Base-by-base conservation (phyloP, 2,329 filamentous ascomycete genomes). In the Fusarium concolor region DNA sequence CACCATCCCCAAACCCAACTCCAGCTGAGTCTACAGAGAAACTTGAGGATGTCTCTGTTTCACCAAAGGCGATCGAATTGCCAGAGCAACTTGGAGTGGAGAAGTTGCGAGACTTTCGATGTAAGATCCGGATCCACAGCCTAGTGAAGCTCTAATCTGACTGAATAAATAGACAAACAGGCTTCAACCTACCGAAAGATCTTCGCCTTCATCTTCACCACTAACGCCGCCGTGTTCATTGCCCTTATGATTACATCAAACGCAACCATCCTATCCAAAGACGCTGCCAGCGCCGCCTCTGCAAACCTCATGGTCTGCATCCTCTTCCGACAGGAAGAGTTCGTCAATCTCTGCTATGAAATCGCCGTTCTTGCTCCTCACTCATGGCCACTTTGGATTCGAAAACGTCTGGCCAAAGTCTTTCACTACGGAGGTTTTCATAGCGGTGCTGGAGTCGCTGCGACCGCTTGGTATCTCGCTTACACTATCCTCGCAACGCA, bases 291-390 rank as follows among this genome's bases (percentile, higher is more conserved):
- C 10, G 57, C 59, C 6, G 59, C 59, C 14, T 62, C 59, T 5
- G 59, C 59, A 22, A 62, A 62, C 4, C 59, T 62, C 15, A 62
- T 62, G 59, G 49, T 62, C 10, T 62, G 59, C 28, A 62, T 62
- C 8, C n/a, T 62, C 0, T 62, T 62, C 15, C 59, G 59, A 1
- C 59, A 62, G 33, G 59, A 62, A 11, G 59, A 62, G 24, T 62
- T 62, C 4, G 49, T 62, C 9, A 62, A 62, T 1, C 24, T 62
- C 2, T 62, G 59, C n/a, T 62, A 62, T 31, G 59, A 62, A 10
- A 56, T 62, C 3, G 59, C 31, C 4, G 41, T 62, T 4, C 49
- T 62, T 1, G 59, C 59, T 11, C 59, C 59, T 3, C 57, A 62
- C 3, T 62, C 59, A 0, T 62, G 59, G 59, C 59, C 59, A 1